A percentile compares a stretch with the other conserved stretches of the same genome.
Conservation (phyloP, 2,329 filamentous ascomycete species). For the Aspergillus carbonarius region DNA sequence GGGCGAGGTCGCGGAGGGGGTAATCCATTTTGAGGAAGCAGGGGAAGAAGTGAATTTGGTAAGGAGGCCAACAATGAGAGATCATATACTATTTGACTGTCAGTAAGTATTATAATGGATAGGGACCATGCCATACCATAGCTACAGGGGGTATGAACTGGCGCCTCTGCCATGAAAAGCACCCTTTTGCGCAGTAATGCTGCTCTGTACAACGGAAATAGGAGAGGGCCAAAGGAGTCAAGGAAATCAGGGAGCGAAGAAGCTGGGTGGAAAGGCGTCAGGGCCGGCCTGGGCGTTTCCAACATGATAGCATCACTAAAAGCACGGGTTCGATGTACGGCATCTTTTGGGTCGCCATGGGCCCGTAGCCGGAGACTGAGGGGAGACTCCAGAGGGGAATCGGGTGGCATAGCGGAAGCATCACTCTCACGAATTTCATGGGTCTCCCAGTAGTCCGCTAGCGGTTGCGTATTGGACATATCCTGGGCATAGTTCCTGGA, state of each 20-base stretch:
- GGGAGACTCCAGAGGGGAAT: slow-evolving; percentile 56
- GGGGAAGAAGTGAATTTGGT: slow-evolving; percentile 68
- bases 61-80: slow-evolving; percentile 91
- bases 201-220: slow-evolving; percentile 88
- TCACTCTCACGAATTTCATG: slow-evolving; percentile 40
- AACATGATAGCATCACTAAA: slow-evolving; percentile 45
- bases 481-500: slow-evolving; percentile 61
- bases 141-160: slow-evolving; percentile 81
- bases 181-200: slow-evolving; percentile 85
- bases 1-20: slow-evolving; percentile 67
- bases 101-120: slow-evolving; percentile 26
- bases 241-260: slow-evolving; percentile 76
- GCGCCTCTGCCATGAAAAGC: slow-evolving; percentile 79
- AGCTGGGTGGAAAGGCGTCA: slow-evolving; percentile 81
- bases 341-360: slow-evolving; percentile 45
- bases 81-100: slow-evolving; percentile 69
- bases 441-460: slow-evolving; percentile 79
- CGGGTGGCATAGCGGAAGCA: slow-evolving; percentile 33
- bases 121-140: slow-evolving; percentile 62
- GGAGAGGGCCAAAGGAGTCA: slow-evolving; percentile 81
- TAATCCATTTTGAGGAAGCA: slow-evolving; percentile 63
- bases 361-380: slow-evolving; percentile 53
- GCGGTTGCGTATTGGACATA: slow-evolving; percentile 58
- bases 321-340: slow-evolving; percentile 34
- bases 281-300: slow-evolving; percentile 52